phyloP scores from a whole-genome alignment of 169 alveolate species.

The Besnoitia besnoiti region DNA sequence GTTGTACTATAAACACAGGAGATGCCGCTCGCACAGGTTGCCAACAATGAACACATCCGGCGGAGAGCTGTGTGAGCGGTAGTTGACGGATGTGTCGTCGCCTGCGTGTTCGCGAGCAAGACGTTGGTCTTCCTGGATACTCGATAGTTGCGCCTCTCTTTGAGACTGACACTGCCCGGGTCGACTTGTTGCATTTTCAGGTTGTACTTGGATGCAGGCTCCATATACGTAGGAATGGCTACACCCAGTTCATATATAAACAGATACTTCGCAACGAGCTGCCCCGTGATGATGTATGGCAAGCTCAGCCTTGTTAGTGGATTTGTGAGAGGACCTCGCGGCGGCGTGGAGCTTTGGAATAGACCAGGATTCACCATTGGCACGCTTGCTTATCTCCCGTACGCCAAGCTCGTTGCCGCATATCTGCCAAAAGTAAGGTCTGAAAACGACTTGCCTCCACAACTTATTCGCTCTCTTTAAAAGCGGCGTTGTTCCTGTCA shows the following conservation, averaged over 20 bases:
- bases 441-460: neutral
- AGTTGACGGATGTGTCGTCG: no score
- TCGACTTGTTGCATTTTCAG: neutral
- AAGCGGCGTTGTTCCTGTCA: no score
- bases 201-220: neutral
- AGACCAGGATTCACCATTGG: neutral
- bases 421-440: slow-evolving; percentile 16
- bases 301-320: slow-evolving; percentile 13
- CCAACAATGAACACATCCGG: no score
- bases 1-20: no score
- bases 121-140: no score
- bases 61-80: no score
- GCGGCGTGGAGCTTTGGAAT: neutral
- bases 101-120: no score
- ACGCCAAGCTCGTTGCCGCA: neutral
- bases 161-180: neutral
- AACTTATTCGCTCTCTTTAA: no score
- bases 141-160: no score
- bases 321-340: neutral
- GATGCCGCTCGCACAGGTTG: no score
- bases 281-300: slow-evolving; percentile 43
- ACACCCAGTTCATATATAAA: neutral
- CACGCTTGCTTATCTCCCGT: slow-evolving; percentile 1
- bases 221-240: slow-evolving; percentile 28
- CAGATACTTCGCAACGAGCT: neutral